Base-by-base conservation (phyloP, 805 yeast genomes). In the Clavispora fructus region DNA sequence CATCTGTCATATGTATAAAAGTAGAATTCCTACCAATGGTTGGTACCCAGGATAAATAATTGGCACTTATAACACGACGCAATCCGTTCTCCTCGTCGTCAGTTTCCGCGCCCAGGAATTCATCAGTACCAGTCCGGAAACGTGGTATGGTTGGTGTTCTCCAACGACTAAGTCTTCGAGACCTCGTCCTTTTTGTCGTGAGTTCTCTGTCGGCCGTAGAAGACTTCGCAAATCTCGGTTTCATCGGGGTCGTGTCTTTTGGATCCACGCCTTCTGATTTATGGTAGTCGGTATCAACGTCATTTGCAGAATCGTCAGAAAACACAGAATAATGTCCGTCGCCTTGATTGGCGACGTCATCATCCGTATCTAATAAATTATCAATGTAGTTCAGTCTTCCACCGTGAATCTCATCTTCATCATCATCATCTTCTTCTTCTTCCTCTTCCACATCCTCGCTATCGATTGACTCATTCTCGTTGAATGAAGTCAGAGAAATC, bases 11-110 rank as follows among this genome's bases (percentile, higher is more conserved):
- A 13, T 85, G 85, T 2, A 89, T 85, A 71, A 94, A 94, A 0
- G 91, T 84, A 0, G 98, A 92, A 64, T 94, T 94, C 63, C 97
- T 78, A 10, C 97, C 98, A 31, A 94, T 77, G 0, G 94, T 87
- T 2, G 98, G 97, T 29, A 77, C 78, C 88, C 95, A 90, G 0
- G 97, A 90, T 23, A 92, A 69, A 56, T 91, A 94, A 47, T 78
- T 80, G 0, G 83, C 68, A 28, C 82, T 78, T 74, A 75, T 73
- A 26, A 56, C 60, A 45, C 48, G 52, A 33, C 46, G 40, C 41
- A 53, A 56, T 13, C 51, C 59, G 6, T 52, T 54, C 6, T 52
- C 58, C 30, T 58, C 62, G n/a, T 51, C 56, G 17, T 47, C 47
- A 3, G 13, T 45, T 6, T 52, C 62, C 16, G 54, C 62, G 12